These are phyloP conservation scores for Amylostereum areolatum DNA, from an alignment of 1,284 basidiomycete genomes.

Conservation along the genomic window DNA sequence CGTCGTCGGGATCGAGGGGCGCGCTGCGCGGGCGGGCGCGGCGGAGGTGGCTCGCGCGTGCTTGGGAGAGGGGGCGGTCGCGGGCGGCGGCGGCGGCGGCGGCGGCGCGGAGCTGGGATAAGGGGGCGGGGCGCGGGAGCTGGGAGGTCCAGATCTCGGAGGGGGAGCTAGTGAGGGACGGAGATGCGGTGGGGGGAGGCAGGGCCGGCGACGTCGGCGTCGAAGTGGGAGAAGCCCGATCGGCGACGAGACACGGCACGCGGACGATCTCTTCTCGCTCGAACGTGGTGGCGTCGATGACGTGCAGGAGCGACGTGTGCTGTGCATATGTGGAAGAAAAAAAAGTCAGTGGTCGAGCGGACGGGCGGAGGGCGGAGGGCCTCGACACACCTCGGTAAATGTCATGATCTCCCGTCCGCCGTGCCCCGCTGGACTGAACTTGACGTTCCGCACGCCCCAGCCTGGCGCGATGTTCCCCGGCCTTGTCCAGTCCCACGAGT, in stretches of 20 bases:
- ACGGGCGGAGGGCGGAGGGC: neutral
- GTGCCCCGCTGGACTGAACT: constrained; percentile 55
- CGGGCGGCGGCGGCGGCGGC: neutral
- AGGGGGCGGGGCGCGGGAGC: constrained; percentile 18
- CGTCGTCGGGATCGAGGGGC: constrained; percentile 8
- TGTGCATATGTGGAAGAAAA: constrained; percentile 21
- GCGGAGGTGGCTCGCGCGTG: neutral
- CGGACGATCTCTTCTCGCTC: constrained; percentile 66
- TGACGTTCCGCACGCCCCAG: constrained; percentile 74
- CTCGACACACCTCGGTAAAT: constrained; percentile 69
- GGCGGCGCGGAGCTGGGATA: constrained; percentile 7
- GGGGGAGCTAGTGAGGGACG: constrained; percentile 1
- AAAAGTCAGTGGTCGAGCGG: constrained; percentile 2
- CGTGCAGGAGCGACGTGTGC: constrained; percentile 71
- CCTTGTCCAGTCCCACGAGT: constrained; percentile 61
- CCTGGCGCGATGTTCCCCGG: constrained; percentile 51
- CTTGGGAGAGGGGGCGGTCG: constrained; percentile 1
- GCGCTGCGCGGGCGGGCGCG: neutral
- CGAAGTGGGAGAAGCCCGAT: constrained; percentile 15
- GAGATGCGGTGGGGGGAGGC: constrained; percentile 4
- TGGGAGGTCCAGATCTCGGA: constrained; percentile 13
- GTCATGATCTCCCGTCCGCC: constrained; percentile 63
- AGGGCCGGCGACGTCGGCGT: constrained; percentile 11
- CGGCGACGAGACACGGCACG: constrained; percentile 40
- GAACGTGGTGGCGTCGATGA: constrained; percentile 78